Percentiles rank a stretch among this genome's conserved stretches.
These are phyloP conservation scores for Candida rishiriensis DNA, from an alignment of 805 yeast genomes.

Conservation along the genomic window DNA sequence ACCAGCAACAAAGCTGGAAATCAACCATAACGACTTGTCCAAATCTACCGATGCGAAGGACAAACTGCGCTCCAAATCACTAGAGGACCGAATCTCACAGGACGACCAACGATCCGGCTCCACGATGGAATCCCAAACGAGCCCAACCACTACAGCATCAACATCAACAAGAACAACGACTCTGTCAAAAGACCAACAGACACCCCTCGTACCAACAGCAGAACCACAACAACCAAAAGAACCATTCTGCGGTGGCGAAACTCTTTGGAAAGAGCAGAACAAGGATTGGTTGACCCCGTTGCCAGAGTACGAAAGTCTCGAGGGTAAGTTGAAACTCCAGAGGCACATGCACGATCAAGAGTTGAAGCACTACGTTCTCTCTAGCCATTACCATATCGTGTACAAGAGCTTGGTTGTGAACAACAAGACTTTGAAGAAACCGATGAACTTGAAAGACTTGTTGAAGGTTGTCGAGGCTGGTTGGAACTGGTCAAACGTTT, in stretches of 20 bases:
- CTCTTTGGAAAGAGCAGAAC: slow-evolving; percentile 68
- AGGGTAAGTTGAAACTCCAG: slow-evolving; percentile 22
- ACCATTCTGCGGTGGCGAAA: slow-evolving; percentile 40
- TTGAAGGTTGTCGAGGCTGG: slow-evolving; percentile 73
- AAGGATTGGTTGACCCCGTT: slow-evolving; percentile 57
- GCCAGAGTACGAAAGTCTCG: slow-evolving; percentile 21
- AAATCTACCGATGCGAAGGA: no score
- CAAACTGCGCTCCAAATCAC: background rate
- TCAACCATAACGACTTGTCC: background rate
- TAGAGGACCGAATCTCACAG: background rate
- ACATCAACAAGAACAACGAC: slow-evolving; percentile 1
- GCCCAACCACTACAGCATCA: background rate
- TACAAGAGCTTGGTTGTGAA: slow-evolving; percentile 69
- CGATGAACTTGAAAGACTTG: slow-evolving; percentile 72
- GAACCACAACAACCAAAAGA: slow-evolving; percentile 14
- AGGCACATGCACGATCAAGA: slow-evolving; percentile 22
- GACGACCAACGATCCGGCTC: background rate
- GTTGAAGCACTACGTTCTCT: slow-evolving; percentile 32
- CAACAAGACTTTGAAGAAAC: slow-evolving; percentile 59
- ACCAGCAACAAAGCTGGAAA: background rate
- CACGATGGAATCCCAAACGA: slow-evolving; percentile 1
- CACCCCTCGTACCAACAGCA: background rate
- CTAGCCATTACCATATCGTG: slow-evolving; percentile 51
- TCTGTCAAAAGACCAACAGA: background rate
- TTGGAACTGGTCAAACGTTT: slow-evolving; percentile 75